These are phyloP conservation scores for Cercospora janseana DNA, from an alignment of 2,329 filamentous ascomycete species.

Conservation along the genomic window DNA sequence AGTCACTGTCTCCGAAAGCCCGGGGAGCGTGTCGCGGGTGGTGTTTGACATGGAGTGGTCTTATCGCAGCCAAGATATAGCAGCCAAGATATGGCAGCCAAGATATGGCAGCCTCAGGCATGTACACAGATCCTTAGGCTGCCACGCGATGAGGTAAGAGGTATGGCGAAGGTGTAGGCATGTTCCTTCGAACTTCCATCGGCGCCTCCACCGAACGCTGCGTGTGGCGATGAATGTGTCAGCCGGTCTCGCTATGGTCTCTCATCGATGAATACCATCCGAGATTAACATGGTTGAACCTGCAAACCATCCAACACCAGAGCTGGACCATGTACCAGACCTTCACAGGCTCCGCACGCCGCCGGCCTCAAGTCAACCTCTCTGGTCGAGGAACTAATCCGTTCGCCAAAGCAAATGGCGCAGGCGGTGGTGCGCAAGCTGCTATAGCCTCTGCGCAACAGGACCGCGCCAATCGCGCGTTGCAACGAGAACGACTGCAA, in stretches of 20 bases:
- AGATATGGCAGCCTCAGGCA: neutral
- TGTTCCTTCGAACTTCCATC: conserved; percentile 8
- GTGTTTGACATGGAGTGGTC: too few relatives aligned
- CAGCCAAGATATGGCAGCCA: neutral
- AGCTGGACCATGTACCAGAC: conserved; percentile 71
- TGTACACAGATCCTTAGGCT: neutral
- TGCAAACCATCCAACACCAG: neutral
- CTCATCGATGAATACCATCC: neutral
- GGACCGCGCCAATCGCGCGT: conserved; percentile 75
- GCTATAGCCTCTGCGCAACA: conserved; percentile 83
- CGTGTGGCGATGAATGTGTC: neutral
- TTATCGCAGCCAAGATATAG: too few relatives aligned
- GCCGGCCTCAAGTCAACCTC: conserved; percentile 88
- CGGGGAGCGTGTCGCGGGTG: too few relatives aligned
- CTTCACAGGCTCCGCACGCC: conserved; percentile 84
- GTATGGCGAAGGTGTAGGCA: neutral
- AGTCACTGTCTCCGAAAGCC: too few relatives aligned
- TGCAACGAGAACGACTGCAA: conserved; percentile 72
- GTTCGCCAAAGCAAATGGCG: conserved; percentile 56
- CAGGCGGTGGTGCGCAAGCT: conserved; percentile 60
- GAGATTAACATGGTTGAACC: neutral
- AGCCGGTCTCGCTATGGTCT: neutral
- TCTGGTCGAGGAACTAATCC: conserved; percentile 77
- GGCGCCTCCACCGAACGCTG: neutral
- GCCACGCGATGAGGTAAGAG: conserved; percentile 9